Evolutionary conservation across 768 basidiomycete genomes (phyloP).

Genomic region (Russula griseocarnosa): DNA sequence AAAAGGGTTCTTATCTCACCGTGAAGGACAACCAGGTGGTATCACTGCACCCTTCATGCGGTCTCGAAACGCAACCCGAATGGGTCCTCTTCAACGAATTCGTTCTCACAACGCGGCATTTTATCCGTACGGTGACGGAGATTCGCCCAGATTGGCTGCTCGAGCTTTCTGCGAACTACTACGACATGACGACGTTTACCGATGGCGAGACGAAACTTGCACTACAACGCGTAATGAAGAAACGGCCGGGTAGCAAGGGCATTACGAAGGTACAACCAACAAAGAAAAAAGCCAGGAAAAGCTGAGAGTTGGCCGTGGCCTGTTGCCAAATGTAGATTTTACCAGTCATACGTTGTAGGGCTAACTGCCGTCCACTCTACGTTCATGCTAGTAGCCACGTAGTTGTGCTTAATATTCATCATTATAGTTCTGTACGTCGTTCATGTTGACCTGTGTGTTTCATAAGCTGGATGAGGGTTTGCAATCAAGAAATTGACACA

Average conservation of each 20-base stretch:
- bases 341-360: background rate
- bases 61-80: constrained; percentile 80
- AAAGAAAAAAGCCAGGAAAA: constrained; percentile 11
- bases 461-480: no score
- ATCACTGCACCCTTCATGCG: constrained; percentile 79
- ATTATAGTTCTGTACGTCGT: background rate
- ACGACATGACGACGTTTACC: constrained; percentile 59
- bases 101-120: constrained; percentile 82
- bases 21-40: constrained; percentile 94
- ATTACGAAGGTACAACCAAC: no score
- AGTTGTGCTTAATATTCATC: background rate
- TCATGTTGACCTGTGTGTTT: background rate
- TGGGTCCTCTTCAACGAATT: constrained; percentile 96
- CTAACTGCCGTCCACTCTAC: background rate
- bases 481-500: no score
- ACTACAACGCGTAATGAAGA: constrained; percentile 20
- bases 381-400: background rate
- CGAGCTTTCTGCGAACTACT: constrained; percentile 63
- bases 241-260: no score
- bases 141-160: constrained; percentile 81
- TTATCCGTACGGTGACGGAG: constrained; percentile 89
- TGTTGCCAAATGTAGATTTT: constrained; percentile 6
- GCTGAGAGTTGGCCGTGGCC: constrained; percentile 1
- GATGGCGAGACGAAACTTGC: constrained; percentile 70
- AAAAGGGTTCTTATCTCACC: constrained; percentile 82